Percentiles rank a stretch among this genome's conserved stretches.
These are phyloP conservation scores for Ceratobasidium sp. DNA, from an alignment of 1,284 basidiomycete species.

Conservation along the genomic window DNA sequence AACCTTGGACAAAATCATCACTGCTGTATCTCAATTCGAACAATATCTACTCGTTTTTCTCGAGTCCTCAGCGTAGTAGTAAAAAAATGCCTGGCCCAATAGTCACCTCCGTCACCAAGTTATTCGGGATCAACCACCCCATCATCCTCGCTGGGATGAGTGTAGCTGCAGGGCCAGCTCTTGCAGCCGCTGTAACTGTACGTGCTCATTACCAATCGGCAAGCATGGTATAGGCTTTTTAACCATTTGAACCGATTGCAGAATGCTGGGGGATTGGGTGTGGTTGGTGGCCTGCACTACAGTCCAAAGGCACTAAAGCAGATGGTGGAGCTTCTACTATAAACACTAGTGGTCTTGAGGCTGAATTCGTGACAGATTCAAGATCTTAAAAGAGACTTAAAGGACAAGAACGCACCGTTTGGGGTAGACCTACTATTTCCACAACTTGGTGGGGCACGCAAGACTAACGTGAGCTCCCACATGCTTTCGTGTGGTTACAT, in stretches of 20 bases:
- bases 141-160: conserved; percentile 86
- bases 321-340: too few relatives aligned
- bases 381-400: conserved; percentile 76
- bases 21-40: too few relatives aligned
- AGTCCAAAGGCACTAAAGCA: conserved; percentile 82
- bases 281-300: conserved; percentile 87
- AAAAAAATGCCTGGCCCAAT: conserved; percentile 47
- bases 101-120: conserved; percentile 80
- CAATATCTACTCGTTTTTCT: too few relatives aligned
- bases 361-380: too few relatives aligned
- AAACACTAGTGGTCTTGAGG: too few relatives aligned
- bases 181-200: conserved; percentile 85
- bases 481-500: conserved; percentile 30
- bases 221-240: too few relatives aligned
- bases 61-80: too few relatives aligned
- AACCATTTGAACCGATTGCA: too few relatives aligned
- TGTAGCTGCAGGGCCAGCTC: conserved; percentile 86
- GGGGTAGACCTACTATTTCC: conserved; percentile 89
- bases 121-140: conserved; percentile 89
- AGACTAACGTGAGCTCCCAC: conserved; percentile 76
- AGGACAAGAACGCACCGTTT: conserved; percentile 79
- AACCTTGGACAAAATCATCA: too few relatives aligned
- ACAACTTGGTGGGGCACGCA: conserved; percentile 84
- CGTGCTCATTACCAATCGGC: background rate
- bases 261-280: conserved; percentile 88